Evolutionary conservation across 202 grass and related monocot genomes (phyloP).

Genomic region (Musa balbisiana): DNA sequence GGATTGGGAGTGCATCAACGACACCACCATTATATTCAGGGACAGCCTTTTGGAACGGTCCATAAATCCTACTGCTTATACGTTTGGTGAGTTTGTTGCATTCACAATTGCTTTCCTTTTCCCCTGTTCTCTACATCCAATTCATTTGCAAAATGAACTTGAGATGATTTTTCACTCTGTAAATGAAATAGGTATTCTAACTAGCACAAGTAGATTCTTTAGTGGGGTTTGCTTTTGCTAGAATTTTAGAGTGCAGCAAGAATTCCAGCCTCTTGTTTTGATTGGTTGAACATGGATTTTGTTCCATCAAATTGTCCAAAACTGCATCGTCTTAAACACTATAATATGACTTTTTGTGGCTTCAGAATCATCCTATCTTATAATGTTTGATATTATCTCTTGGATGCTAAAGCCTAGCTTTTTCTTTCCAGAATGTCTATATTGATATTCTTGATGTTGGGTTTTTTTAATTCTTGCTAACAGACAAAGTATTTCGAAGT

Average conservation of each 20-base stretch:
- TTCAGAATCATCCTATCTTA: no score
- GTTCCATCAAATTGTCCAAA: neutral
- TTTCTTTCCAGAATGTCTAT: neutral
- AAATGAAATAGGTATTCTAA: neutral
- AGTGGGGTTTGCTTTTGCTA: neutral
- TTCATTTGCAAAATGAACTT: neutral
- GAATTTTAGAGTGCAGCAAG: neutral
- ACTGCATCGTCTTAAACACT: neutral
- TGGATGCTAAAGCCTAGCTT: neutral
- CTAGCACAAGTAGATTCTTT: neutral
- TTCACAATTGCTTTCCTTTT: slow-evolving; percentile 6
- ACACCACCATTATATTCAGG: slow-evolving; percentile 75
- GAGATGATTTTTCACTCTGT: neutral
- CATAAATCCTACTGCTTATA: slow-evolving; percentile 63
- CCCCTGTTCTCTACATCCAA: neutral
- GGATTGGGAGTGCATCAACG: slow-evolving; percentile 96
- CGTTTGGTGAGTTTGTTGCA: slow-evolving; percentile 52
- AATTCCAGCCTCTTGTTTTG: neutral
- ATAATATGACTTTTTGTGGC: no score
- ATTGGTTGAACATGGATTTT: neutral
- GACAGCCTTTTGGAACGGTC: slow-evolving; percentile 65
- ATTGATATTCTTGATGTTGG: neutral
- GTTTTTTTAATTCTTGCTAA: slow-evolving; percentile 3
- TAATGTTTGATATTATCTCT: neutral
- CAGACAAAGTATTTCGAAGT: slow-evolving; percentile 79